Conservation (phyloP, 306 rosid genomes). For the Prunus davidiana region DNA sequence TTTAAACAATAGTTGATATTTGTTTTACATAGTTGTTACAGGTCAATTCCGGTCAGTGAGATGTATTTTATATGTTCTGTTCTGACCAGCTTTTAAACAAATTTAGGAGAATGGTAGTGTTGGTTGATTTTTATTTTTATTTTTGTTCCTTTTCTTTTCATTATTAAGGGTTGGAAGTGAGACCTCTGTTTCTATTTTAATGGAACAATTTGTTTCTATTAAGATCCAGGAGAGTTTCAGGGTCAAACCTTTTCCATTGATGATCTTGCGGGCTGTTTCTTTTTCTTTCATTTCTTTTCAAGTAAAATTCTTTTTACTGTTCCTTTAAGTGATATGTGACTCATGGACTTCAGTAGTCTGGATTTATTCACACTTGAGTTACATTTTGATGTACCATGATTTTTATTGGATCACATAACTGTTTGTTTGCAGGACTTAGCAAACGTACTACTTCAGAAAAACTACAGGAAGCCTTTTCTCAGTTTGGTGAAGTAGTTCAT, state of each 20-base stretch:
- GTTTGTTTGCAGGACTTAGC: slow-evolving; percentile 69
- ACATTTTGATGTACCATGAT: not conserved
- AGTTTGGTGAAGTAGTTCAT: slow-evolving; percentile 81
- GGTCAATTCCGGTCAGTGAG: not conserved
- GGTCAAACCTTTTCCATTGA: not conserved
- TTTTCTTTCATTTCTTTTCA: not conserved
- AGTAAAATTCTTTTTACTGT: too few species aligned
- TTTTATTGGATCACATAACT: not conserved
- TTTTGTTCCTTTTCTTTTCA: not conserved
- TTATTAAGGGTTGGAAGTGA: not conserved
- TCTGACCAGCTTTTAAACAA: not conserved
- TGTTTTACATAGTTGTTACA: not conserved
- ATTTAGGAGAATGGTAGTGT: not conserved
- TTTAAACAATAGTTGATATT: not conserved
- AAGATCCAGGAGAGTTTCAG: not conserved
- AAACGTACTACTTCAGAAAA: slow-evolving; percentile 82
- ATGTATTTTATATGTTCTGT: not conserved
- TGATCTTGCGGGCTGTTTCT: not conserved
- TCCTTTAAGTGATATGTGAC: not conserved
- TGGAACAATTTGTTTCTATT: not conserved
- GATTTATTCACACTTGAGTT: not conserved
- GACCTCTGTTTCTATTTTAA: not conserved
- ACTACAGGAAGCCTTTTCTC: slow-evolving; percentile 61
- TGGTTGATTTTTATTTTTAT: not conserved
- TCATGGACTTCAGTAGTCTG: not conserved